These are phyloP conservation scores for Gonapodya sp. DNA, from an alignment of 192 early-diverging fungal genomes.

Conservation along the genomic window DNA sequence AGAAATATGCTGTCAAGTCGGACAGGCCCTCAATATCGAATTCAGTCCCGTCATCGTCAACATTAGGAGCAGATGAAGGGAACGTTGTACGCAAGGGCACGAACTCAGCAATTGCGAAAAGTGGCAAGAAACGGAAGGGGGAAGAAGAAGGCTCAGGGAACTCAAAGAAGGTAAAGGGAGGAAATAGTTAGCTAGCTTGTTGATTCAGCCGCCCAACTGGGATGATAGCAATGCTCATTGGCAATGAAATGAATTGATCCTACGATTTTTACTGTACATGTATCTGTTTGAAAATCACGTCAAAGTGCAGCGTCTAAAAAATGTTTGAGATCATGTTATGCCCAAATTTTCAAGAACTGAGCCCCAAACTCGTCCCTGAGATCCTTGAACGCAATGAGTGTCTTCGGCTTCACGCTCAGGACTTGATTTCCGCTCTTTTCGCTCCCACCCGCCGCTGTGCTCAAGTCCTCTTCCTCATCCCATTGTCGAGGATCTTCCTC, in stretches of 20 bases:
- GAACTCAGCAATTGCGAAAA: neutral
- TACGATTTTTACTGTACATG: too few species aligned
- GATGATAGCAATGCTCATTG: too few species aligned
- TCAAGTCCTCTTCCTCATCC: too few species aligned
- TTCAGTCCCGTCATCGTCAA: neutral
- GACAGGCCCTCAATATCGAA: neutral
- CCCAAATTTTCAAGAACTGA: neutral
- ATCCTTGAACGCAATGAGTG: neutral
- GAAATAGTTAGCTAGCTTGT: too few species aligned
- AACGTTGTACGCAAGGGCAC: too few species aligned
- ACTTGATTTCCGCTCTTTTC: too few species aligned
- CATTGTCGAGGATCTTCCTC: too few species aligned
- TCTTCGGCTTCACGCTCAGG: neutral
- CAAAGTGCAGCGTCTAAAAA: too few species aligned
- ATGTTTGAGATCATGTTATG: neutral
- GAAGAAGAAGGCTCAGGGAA: neutral
- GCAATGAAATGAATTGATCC: too few species aligned
- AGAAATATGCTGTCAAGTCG: neutral
- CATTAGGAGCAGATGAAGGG: neutral
- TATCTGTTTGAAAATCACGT: too few species aligned
- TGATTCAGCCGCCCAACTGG: too few species aligned
- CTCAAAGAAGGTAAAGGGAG: neutral
- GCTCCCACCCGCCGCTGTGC: too few species aligned
- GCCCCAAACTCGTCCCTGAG: neutral
- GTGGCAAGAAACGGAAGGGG: neutral